A percentile compares a stretch with the other conserved stretches of the same genome.
Conservation (phyloP, 768 basidiomycete genomes). For the Cyathus striatus region DNA sequence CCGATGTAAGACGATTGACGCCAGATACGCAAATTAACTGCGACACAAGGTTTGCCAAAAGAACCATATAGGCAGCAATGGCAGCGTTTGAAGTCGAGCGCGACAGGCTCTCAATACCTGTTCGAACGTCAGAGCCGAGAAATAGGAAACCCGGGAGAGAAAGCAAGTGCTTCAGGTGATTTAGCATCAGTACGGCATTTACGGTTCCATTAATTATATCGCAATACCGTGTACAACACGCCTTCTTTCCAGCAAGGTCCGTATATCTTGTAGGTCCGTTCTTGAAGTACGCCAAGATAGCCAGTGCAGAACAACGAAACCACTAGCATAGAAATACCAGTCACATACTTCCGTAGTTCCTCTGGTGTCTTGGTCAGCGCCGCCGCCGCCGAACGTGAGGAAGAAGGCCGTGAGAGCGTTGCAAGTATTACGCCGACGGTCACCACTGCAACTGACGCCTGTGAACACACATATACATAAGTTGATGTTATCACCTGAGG, state of each 20-base stretch:
- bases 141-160: slow-evolving; percentile 76
- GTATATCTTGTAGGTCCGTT: slow-evolving; percentile 66
- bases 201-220: too few relatives aligned
- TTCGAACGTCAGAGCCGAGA: slow-evolving; percentile 49
- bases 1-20: slow-evolving; percentile 77
- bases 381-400: slow-evolving; percentile 14
- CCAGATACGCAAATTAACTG: slow-evolving; percentile 82
- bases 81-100: slow-evolving; percentile 24
- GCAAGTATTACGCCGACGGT: slow-evolving; percentile 68
- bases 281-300: slow-evolving; percentile 69
- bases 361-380: slow-evolving; percentile 16
- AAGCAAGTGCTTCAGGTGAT: slow-evolving; percentile 70
- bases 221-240: slow-evolving; percentile 77
- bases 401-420: slow-evolving; percentile 54
- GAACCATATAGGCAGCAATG: slow-evolving; percentile 46
- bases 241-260: slow-evolving; percentile 82
- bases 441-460: slow-evolving; percentile 66
- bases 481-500: too few relatives aligned
- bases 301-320: slow-evolving; percentile 64
- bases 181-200: too few relatives aligned
- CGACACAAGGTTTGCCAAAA: slow-evolving; percentile 61
- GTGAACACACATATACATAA: too few relatives aligned
- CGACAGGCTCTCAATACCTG: slow-evolving; percentile 47
- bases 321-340: slow-evolving; percentile 68
- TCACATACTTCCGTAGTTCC: slow-evolving; percentile 43